A percentile compares a stretch with the other conserved stretches of the same genome.
phyloP scores from a whole-genome alignment of 1,139 yeast species.

The Scheffersomyces lignicola region DNA sequence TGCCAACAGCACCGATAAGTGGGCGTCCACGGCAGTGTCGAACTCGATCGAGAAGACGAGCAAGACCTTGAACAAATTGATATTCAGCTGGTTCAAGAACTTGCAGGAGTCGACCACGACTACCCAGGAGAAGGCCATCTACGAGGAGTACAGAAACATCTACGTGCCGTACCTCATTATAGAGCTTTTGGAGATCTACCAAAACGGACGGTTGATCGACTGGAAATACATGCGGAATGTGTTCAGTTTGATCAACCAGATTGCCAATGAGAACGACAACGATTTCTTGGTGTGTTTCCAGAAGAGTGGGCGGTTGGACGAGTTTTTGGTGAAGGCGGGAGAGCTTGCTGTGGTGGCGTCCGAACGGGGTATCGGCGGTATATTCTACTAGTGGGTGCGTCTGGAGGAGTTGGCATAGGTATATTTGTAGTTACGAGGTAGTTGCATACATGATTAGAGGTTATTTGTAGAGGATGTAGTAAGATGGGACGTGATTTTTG shows the following conservation, averaged over 20 bases:
- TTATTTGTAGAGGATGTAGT: constrained; percentile 11
- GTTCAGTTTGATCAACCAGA: constrained; percentile 52
- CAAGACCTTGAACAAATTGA: constrained; percentile 24
- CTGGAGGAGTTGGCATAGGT: neutral
- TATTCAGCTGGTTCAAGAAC: constrained; percentile 36
- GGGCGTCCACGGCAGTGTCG: constrained; percentile 27
- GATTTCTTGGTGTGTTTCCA: constrained; percentile 54
- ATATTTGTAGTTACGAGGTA: neutral
- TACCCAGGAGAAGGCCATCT: constrained; percentile 45
- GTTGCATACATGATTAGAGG: neutral
- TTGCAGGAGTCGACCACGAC: constrained; percentile 13
- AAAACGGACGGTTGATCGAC: constrained; percentile 38
- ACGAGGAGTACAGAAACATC: constrained; percentile 53
- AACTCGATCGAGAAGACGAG: constrained; percentile 40
- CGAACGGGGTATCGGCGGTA: constrained; percentile 39
- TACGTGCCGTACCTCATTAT: constrained; percentile 76
- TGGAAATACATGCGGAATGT: constrained; percentile 53
- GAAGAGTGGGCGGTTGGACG: constrained; percentile 59
- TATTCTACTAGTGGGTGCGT: constrained; percentile 21
- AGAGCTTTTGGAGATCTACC: constrained; percentile 58
- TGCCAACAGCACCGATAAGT: constrained; percentile 23
- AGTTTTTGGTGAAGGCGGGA: constrained; percentile 62
- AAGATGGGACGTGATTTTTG: neutral
- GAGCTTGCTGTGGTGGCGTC: constrained; percentile 52
- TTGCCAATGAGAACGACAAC: constrained; percentile 42